Percentiles rank a stretch among this genome's conserved stretches.
Evolutionary conservation across 2,329 filamentous ascomycete genomes (phyloP).

Genomic region (Dactylonectria estremocensis): DNA sequence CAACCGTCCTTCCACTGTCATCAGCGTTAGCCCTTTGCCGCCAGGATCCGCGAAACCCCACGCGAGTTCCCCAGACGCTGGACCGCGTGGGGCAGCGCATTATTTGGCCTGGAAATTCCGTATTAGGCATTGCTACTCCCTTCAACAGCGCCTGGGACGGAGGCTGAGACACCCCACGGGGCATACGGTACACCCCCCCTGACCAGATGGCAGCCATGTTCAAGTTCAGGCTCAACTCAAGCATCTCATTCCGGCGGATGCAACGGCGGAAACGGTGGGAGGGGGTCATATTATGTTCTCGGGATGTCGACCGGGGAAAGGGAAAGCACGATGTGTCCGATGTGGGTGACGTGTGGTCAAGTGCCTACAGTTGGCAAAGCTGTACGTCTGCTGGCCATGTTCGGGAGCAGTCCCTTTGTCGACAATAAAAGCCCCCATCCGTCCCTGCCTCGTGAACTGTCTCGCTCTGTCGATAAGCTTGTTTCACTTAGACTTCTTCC

Average conservation of each 20-base stretch:
- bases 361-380: neutral
- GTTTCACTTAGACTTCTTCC: conserved; percentile 19
- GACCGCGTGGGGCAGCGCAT: conserved; percentile 39
- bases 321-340: no score
- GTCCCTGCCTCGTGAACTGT: conserved; percentile 24
- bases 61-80: conserved; percentile 51
- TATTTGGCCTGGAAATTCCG: no score
- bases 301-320: no score
- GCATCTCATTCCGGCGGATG: conserved; percentile 25
- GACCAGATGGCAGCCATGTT: conserved; percentile 27
- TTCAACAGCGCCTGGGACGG: no score
- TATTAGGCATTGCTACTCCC: no score
- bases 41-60: conserved; percentile 41
- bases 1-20: conserved; percentile 38
- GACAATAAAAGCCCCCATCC: conserved; percentile 30
- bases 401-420: neutral
- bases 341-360: neutral
- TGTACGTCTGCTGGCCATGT: no score
- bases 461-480: conserved; percentile 28
- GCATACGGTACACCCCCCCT: no score
- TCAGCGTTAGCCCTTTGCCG: conserved; percentile 54
- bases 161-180: no score
- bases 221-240: conserved; percentile 25
- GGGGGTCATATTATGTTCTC: no score
- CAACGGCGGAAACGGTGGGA: no score